Evolutionary conservation across 306 rosid genomes (phyloP), one percentile per base, ranked within the genome.

Genomic region (Pterocarpus macrocarpus): DNA sequence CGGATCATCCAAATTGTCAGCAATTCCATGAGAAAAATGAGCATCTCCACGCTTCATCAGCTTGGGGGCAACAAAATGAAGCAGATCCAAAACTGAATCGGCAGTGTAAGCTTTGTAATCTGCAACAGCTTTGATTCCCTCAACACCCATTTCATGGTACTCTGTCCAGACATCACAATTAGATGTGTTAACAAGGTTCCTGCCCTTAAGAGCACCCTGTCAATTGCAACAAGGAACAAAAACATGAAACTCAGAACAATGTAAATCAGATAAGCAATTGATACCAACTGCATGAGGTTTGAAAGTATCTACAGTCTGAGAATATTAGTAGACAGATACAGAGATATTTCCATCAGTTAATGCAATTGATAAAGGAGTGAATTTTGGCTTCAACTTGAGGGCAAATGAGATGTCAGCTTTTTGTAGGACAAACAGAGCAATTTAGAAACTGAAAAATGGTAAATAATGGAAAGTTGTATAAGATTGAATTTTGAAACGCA

Each of bases 121-220:
- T 80, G 86, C 76, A 75, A 93, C 90, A 34, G 97, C 93, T 82
- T 86, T 87, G 83, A 91, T 78, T 64, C 97, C 92, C 75, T 88
- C 93, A 52, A 86, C 70, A 63, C 94, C 97, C 91, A 93, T 91
- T 64, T 91, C 97, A 75, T 87, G 92, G 83, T 93, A 93, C 83
- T 91, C 97, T 5, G 88, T 91, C 97, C 97, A 90, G 39, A 91
- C 90, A 83, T 93, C 97, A 76, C 97, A 93, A 64, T 66, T 75
- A 66, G 90, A 87, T 43, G 84, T 71, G 73, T 93, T 91, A 2
- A 58, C 88, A 82, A 81, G 82, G 87, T 64, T 85, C 79, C 86
- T 83, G 52, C 97, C 97, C 83, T 93, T 93, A 30, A 71, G 58
- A 59, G 88, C 91, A 33, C 75, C 92, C 97, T 93, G 88, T 59